Evolutionary conservation across 345 rosid species (phyloP), one percentile per base, ranked within the genome.

Genomic region (Pelargonium nanum): DNA sequence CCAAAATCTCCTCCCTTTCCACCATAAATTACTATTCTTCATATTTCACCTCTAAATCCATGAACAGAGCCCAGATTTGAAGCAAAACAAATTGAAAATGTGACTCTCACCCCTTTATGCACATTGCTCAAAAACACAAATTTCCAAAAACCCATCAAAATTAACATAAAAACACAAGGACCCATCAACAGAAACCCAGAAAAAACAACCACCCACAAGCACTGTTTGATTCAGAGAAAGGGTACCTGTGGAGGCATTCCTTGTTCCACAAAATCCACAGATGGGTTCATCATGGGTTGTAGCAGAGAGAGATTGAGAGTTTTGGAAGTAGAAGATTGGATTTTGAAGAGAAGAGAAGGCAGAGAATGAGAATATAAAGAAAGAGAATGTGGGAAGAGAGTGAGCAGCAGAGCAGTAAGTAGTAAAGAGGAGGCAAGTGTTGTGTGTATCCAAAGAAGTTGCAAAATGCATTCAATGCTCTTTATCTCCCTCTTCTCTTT

Each of bases 221-320:
- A 19, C 20, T 10, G 55, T 45, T 24, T 19, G 62, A 67, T 50
- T 50, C 26, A 19, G 13, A 52, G 5, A 21, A 56, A 56, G 58
- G 58, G 23, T 72, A 81, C 93, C 93, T 84, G 78, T 6, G 59
- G 80, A 74, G 80, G 60, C 19, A 73, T 51, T 60, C 86, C 86
- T 48, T 70, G 78, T 68, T 84, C 90, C 56, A 70, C 53, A 53
- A 55, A 59, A 52, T 67, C 73, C 25, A 66, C 77, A 50, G 84
- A 68, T 32, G 75, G 80, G 78, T 63, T 73, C 90, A 82, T 73
- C 90, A 82, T 84, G 76, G 69, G 69, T 68, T 62, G 55, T 26
- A 19, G 62, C 51, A 44, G 22, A 50, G 26, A 57, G 73, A 61
- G 70, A 19, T 60, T 45, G 67, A 55, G 4, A 7, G 58, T 15